Base-by-base conservation (phyloP, 495 filamentous ascomycete genomes). In the Annulohypoxylon maeteangense region DNA sequence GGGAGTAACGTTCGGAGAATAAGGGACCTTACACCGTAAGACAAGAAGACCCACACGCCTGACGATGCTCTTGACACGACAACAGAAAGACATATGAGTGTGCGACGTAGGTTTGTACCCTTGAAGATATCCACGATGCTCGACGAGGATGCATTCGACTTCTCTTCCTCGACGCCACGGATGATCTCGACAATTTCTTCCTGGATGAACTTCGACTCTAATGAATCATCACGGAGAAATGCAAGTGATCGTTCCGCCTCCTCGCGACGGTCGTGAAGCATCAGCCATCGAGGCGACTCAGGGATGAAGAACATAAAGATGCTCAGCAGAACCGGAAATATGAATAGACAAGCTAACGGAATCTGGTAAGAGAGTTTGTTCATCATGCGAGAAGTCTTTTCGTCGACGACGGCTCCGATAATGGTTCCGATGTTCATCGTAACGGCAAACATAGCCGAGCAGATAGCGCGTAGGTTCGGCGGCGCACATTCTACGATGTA, bases 321-420 rank as follows among this genome's bases (percentile, higher is more conserved):
- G 47, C 75, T 78, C 32, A 86, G 66, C 22, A 85, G 66, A 2
- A 74, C 59, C 0, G 85, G 85, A 38, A 86, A 78, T 31, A 83
- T 75, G 65, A 81, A 87, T 34, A 86, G 75, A 4, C 83, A 66
- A 2, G 81, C 82, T 0, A 87, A 72, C 1, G 84, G 84, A 58
- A 86, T 85, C 22, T 83, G 76, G 65, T 87, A 87, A 10, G 75
- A 77, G 8, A 72, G 70, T 67, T 76, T 82, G 20, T 71, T 75
- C 18, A 75, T 60, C 48, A 81, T 78, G 32, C 75, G 74, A 4
- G 76, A 73, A 0, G 85, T 87, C 65, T 77, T 79, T 62, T 86
- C 83, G 70, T 85, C 84, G n/a, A 85, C 75, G 18, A 86, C 75
- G 12, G 82, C 82, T 14, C 83, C 85, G 38, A 85, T 68, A 7